phyloP scores from a whole-genome alignment of 2,329 filamentous ascomycete species.

The Rugonectria rugulosa region DNA sequence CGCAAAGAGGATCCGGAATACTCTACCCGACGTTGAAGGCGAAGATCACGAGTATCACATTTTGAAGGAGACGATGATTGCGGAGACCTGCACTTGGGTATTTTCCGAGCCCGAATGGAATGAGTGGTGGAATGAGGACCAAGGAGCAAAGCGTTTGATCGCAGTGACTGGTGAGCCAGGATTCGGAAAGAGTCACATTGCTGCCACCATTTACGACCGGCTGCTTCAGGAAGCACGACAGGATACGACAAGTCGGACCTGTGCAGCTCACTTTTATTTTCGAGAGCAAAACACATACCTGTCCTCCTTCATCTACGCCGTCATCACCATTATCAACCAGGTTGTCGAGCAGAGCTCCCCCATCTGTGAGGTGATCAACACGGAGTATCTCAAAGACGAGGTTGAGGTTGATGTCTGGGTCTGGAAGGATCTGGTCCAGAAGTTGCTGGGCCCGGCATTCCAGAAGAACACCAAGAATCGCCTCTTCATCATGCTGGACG shows the following conservation, averaged over 20 bases:
- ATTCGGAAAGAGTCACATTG: slow-evolving; percentile 45
- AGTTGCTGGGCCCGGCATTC: slow-evolving; percentile 37
- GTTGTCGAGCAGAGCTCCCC: slow-evolving; percentile 40
- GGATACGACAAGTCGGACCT: slow-evolving; percentile 28
- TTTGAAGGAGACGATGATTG: slow-evolving; percentile 40
- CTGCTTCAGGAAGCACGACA: slow-evolving; percentile 18
- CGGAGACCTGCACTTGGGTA: slow-evolving; percentile 44
- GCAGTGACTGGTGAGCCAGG: slow-evolving; percentile 42
- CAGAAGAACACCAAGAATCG: slow-evolving; percentile 26
- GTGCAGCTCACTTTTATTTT: slow-evolving; percentile 47
- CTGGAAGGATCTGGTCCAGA: slow-evolving; percentile 31
- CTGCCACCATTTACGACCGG: slow-evolving; percentile 31
- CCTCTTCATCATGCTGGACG: slow-evolving; percentile 43
- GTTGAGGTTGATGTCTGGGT: slow-evolving; percentile 7
- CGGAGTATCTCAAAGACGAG: slow-evolving; percentile 38
- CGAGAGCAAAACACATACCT: slow-evolving; percentile 42
- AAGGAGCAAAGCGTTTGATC: slow-evolving; percentile 27
- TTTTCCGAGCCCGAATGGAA: slow-evolving; percentile 39
- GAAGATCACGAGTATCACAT: slow-evolving; percentile 37
- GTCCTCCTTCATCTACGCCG: slow-evolving; percentile 30
- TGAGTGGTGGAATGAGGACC: slow-evolving; percentile 32
- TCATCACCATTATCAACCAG: slow-evolving; percentile 41
- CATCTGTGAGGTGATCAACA: slow-evolving; percentile 41
- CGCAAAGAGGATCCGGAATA: slow-evolving; percentile 34
- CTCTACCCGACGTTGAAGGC: slow-evolving; percentile 29